Base-by-base conservation (phyloP, 371 early-diverging fungal species). In the Saksenaea oblongispora region DNA sequence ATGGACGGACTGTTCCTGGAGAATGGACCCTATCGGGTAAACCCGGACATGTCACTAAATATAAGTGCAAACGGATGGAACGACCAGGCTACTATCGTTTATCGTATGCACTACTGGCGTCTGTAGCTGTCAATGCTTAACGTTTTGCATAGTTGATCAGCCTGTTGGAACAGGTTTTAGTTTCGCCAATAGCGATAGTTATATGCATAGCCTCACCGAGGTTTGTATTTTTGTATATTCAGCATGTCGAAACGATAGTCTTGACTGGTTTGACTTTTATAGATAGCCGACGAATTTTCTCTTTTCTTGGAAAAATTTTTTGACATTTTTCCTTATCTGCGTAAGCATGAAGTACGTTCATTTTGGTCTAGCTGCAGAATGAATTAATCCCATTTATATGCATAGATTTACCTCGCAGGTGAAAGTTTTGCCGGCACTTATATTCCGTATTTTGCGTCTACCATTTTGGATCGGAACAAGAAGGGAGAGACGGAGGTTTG, bases 1-100 rank as follows among this genome's bases (percentile, higher is more conserved):
- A 89, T 93, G 84, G 94, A 93, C 73, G 95, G 95, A 28, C 69
- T 93, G 64, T 89, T 94, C 72, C 74, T 95, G 44, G 95, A 94
- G 67, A 87, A 88, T 61, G 95, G 94, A n/a, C 93, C 93, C 11
- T 86, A 85, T 58, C 81, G 85, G 39, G 83, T 88, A 7, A 73
- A 74, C 13, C 54, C 64, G 22, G 72, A 89, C 64, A 64, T 81
- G 39, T 68, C 78, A 2, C 61, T 91, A 8, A 68, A 73, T 9
- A 56, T 80, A 13, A 89, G 82, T 62, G 68, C 72, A 27, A 84
- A 86, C 28, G 87, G 87, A 35, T 94, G 94, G 94, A 78, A 86
- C 34, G 79, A 87, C 44, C 80, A 88, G 79, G 89, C 92, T 11
- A 86, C 89, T 39, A 72, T 89, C 28, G 74, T 92, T 2, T 93